Evolutionary conservation across 108 stramenopile species (phyloP).

Genomic region (Cyclotella sp.): DNA sequence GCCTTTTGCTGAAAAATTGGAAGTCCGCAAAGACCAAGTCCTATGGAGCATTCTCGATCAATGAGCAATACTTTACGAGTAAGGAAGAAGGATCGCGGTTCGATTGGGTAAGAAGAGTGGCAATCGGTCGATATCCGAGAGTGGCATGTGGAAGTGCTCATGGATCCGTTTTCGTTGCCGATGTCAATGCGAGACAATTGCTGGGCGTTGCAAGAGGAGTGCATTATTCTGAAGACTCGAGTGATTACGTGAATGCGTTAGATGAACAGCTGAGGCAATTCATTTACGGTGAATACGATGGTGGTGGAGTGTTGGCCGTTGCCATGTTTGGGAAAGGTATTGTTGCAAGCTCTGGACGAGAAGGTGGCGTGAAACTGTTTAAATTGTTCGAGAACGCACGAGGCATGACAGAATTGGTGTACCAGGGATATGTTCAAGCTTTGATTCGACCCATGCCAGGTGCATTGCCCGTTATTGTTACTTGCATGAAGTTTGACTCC

Average conservation of each 20-base stretch:
- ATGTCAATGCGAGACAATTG: conserved; percentile 61
- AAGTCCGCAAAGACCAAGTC: conserved; percentile 21
- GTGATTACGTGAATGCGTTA: conserved; percentile 22
- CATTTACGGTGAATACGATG: conserved; percentile 65
- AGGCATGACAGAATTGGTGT: conserved; percentile 12
- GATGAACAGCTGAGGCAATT: conserved; percentile 28
- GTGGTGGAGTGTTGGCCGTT: conserved; percentile 64
- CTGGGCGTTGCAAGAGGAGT: conserved; percentile 41
- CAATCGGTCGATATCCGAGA: conserved; percentile 69
- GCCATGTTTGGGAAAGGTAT: conserved; percentile 48
- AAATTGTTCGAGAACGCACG: conserved; percentile 13
- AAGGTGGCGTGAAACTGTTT: conserved; percentile 65
- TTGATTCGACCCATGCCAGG: conserved; percentile 25
- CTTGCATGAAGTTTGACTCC: conserved; percentile 61
- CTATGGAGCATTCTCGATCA: conserved; percentile 37
- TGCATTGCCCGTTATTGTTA: conserved; percentile 31
- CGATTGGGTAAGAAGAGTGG: conserved; percentile 81
- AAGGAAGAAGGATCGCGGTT: conserved; percentile 15
- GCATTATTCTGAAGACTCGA: conserved; percentile 40
- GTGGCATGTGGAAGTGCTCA: conserved; percentile 70
- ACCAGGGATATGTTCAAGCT: conserved; percentile 13
- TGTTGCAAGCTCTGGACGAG: conserved; percentile 61
- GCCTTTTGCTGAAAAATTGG: conserved; percentile 37
- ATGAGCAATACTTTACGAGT: conserved; percentile 16
- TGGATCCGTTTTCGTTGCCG: conserved; percentile 62